Base-by-base conservation (phyloP, 2,329 filamentous ascomycete genomes). In the Penicillium decumbens region DNA sequence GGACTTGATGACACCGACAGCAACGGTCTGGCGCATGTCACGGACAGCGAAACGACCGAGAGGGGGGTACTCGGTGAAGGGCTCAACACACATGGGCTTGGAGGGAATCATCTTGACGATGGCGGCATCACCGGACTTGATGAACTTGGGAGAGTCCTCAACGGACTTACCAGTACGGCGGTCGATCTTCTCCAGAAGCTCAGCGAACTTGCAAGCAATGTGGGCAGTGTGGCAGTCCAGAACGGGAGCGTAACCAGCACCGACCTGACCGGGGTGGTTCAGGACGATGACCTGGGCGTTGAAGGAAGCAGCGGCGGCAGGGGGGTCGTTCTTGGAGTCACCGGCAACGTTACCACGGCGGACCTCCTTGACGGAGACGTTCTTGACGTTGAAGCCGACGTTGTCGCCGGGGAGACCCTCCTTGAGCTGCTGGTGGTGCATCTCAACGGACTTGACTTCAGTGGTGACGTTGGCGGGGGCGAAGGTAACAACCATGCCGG, bases 311-410 rank as follows among this genome's bases (percentile, higher is more conserved):
- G 83, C 84, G 72, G 82, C 93, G 75, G 79, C 75, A 63, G 93
- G 89, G 70, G 93, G 93, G 82, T 98, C 93, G 83, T 95, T 95
- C 91, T 98, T 98, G 85, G 89, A 92, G 89, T 98, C 93, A 89
- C 90, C 89, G 72, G 88, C 88, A 70, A 98, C 93, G 87, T 98
- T 97, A 75, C 93, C 93, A 95, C 93, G 93, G 80, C 93, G 93
- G 75, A 98, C 95, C 78, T 98, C 93, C 91, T 98, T 98, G 81
- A 98, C 93, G 78, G 93, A 97, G 72, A 98, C 93, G 93, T 98
- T 98, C 91, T 98, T 98, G 81, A 98, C 92, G 89, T 98, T 98
- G 91, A 98, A 98, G 71, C 93, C 93, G 77, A 98, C 93, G 84
- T 98, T 98, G 89, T 98, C 93, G 86, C 93, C 93, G 73, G 93